These are phyloP conservation scores for Periconia macrospinosa DNA, from an alignment of 2,329 filamentous ascomycete genomes.

Conservation along the genomic window DNA sequence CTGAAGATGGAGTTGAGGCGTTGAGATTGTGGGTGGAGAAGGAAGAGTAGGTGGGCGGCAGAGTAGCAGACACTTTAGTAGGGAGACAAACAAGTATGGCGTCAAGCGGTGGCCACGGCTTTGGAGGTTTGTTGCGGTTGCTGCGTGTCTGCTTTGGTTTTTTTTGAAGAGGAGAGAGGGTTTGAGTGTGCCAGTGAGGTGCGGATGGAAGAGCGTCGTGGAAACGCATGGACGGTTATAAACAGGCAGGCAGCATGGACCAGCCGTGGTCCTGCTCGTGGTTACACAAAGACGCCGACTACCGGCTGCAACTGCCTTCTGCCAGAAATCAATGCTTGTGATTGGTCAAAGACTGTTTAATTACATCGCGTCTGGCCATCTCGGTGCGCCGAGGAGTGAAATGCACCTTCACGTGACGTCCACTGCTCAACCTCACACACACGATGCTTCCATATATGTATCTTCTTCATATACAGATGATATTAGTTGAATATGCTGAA, in stretches of 20 bases:
- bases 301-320: too few relatives aligned
- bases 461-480: too few relatives aligned
- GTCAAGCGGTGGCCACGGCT: neutral
- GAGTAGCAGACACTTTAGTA: conserved; percentile 17
- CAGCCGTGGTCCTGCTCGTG: too few relatives aligned
- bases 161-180: neutral
- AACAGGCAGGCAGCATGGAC: neutral
- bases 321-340: too few relatives aligned
- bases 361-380: too few relatives aligned
- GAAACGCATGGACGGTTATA: neutral
- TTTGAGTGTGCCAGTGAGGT: neutral
- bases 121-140: neutral
- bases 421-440: too few relatives aligned
- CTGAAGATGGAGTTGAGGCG: conserved; percentile 3
- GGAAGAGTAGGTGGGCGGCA: neutral
- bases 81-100: neutral
- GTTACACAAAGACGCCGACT: neutral
- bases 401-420: too few relatives aligned
- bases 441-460: too few relatives aligned
- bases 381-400: too few relatives aligned
- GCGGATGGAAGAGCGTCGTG: neutral
- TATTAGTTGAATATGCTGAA: too few relatives aligned
- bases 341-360: too few relatives aligned
- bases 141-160: neutral
- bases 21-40: neutral